Conservation (phyloP, 1,139 yeast genomes). For the Candida tetrigidarum region DNA sequence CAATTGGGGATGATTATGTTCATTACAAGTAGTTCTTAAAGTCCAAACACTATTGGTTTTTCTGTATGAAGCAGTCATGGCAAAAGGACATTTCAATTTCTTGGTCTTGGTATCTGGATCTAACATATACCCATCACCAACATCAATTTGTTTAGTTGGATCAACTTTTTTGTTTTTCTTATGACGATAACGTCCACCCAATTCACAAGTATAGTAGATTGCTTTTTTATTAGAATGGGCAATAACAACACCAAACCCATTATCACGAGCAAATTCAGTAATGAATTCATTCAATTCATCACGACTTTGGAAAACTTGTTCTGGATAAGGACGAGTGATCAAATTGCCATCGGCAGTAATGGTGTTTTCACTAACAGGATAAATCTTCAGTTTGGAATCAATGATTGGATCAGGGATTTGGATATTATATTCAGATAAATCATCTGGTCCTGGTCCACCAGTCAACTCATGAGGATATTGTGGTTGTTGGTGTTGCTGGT, state of each 20-base stretch:
- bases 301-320: conserved; percentile 53
- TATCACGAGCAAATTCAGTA: conserved; percentile 59
- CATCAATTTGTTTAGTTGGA: conserved; percentile 28
- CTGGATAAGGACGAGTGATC: conserved; percentile 59
- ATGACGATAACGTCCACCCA: conserved; percentile 61
- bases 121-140: conserved; percentile 41
- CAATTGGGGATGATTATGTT: conserved; percentile 62
- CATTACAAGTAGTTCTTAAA: conserved; percentile 56
- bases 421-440: conserved; percentile 46
- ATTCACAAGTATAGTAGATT: conserved; percentile 63
- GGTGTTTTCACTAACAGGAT: conserved; percentile 51
- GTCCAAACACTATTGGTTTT: conserved; percentile 57
- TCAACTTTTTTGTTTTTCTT: conserved; percentile 45
- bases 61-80: conserved; percentile 60
- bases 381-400: conserved; percentile 49
- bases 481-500: conserved; percentile 25
- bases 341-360: conserved; percentile 54
- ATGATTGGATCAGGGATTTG: conserved; percentile 55
- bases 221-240: conserved; percentile 64
- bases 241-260: conserved; percentile 63
- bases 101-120: conserved; percentile 54
- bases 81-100: conserved; percentile 59
- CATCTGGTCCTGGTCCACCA: conserved; percentile 23
- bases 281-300: conserved; percentile 58
- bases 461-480: conserved; percentile 23